A percentile compares a stretch with the other conserved stretches of the same genome.
Evolutionary conservation across 176 grass and related monocot genomes (phyloP).

Genomic region (Guadua angustifolia): DNA sequence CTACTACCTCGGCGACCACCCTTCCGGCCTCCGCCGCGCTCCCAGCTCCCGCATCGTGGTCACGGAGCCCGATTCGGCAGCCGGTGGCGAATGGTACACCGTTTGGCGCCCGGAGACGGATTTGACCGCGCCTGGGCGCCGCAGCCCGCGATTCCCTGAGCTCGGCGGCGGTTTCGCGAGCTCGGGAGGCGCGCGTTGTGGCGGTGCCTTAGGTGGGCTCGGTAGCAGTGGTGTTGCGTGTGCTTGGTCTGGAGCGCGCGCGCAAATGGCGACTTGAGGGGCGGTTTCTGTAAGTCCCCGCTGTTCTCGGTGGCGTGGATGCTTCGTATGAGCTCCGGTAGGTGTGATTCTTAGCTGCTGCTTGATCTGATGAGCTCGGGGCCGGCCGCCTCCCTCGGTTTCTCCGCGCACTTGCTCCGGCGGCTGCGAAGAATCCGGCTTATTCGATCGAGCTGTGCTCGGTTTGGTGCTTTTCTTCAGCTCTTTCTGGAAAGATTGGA

Average conservation of each 20-base stretch:
- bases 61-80: constrained; percentile 33
- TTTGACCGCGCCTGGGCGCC: constrained; percentile 12
- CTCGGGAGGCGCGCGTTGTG: not conserved
- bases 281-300: not conserved
- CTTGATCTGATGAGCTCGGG: constrained; percentile 44
- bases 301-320: constrained; percentile 10
- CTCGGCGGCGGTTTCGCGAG: no score
- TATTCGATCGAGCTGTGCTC: constrained; percentile 8
- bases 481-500: constrained; percentile 9
- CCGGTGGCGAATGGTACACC: constrained; percentile 32
- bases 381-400: constrained; percentile 39
- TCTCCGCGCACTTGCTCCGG: constrained; percentile 41
- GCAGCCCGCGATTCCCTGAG: constrained; percentile 26
- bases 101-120: constrained; percentile 9
- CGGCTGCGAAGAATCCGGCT: not conserved
- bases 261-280: constrained; percentile 31
- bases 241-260: not conserved
- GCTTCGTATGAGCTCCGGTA: not conserved
- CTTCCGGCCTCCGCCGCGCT: not conserved
- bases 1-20: not conserved
- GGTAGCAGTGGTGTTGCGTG: not conserved
- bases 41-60: constrained; percentile 14
- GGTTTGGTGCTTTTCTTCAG: constrained; percentile 4
- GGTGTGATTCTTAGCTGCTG: constrained; percentile 1
- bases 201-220: not conserved